Evolutionary conservation across 768 basidiomycete species (phyloP), one percentile per base, ranked within the genome.

Genomic region (Macrolepiota dolichaula): DNA sequence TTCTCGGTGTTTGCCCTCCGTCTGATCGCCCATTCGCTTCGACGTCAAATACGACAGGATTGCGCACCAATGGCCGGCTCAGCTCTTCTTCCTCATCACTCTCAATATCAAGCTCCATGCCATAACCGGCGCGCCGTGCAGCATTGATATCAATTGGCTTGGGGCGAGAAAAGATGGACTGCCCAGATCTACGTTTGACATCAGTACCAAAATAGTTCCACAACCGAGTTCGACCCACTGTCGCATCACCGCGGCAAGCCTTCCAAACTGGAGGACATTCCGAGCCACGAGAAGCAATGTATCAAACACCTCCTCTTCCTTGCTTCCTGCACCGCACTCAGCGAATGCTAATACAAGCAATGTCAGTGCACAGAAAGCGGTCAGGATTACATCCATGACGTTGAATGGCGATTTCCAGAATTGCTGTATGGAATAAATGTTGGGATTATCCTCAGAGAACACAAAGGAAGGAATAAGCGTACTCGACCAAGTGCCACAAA

Each of bases 401-500:
- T 98, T 98, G 76, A 93, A 94, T 11, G 88, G 87, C n/a, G 92
- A 92, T 71, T 85, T 91, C 93, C 93, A 96, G 79, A 97, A 97
- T 93, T 94, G 91, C 94, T 96, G 70, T 42, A 56, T 60, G n/a
- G n/a, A n/a, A n/a, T 42, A 46, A 37, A 35, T 19, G 51, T 65
- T 46, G 60, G 59, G 55, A 38, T 44, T 49, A 29, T 27, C 25
- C 22, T 32, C 7, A 25, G 58, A 10, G 32, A 51, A 47, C 36
- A n/a, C n/a, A 32, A 32, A 32, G 11, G 47, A n/a, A 38, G 36
- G 19, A 38, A 25, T 35, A 12, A 19, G 38, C 92, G 69, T 68
- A 98, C 96, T 73, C 85, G 84, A 63, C 96, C 96, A 68, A 97
- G 91, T 1, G 97, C 97, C 61, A 98, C 79, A 71, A 98, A 89